These are phyloP conservation scores for Hippophae gyantsensis DNA, from an alignment of 306 rosid genomes.

Conservation along the genomic window DNA sequence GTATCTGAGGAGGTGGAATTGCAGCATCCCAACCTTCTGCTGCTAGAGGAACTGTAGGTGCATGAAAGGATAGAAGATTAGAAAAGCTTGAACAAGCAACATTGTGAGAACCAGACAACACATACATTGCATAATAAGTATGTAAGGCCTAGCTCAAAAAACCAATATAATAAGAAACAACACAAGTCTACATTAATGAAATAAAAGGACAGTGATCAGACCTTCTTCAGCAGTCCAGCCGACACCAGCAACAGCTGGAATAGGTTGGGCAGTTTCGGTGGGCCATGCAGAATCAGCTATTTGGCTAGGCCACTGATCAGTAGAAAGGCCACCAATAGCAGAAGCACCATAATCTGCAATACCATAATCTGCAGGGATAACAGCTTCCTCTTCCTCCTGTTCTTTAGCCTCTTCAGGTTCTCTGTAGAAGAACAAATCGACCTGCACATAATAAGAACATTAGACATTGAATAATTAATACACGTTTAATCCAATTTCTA, in stretches of 20 bases:
- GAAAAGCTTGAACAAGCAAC: neutral
- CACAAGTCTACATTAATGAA: neutral
- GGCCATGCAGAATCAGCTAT: constrained; percentile 31
- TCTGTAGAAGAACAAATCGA: constrained; percentile 77
- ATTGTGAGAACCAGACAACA: neutral
- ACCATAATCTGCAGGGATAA: constrained; percentile 40
- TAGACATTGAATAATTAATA: neutral
- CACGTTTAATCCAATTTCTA: neutral
- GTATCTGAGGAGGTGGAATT: constrained; percentile 13
- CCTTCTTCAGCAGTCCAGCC: constrained; percentile 33
- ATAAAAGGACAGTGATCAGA: constrained; percentile 1
- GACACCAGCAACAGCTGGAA: constrained; percentile 18
- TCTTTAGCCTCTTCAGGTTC: constrained; percentile 81
- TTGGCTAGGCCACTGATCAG: constrained; percentile 38
- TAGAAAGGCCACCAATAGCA: constrained; percentile 17
- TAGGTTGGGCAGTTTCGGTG: constrained; percentile 11
- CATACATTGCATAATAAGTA: no score
- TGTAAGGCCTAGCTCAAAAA: no score
- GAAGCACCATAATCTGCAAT: constrained; percentile 36
- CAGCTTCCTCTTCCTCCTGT: constrained; percentile 64
- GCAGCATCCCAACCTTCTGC: constrained; percentile 35
- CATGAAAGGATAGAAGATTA: neutral
- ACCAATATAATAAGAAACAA: neutral
- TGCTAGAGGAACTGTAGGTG: constrained; percentile 7
- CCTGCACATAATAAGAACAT: constrained; percentile 32